Conservation (phyloP, 202 grass and related monocot genomes). For the Hordeum pubiflorum region DNA sequence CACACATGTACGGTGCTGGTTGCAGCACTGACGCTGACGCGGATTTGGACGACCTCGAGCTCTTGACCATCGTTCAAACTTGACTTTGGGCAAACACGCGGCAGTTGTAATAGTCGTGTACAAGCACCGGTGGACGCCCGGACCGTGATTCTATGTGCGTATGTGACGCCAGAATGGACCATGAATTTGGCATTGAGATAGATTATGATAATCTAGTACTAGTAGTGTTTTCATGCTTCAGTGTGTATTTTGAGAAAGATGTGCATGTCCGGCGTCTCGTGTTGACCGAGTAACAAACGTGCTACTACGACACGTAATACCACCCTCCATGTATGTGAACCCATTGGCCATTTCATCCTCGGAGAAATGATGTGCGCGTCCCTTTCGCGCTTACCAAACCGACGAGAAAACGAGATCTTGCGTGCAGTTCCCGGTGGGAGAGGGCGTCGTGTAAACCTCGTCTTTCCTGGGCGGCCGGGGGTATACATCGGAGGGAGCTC, state of each 20-base stretch:
- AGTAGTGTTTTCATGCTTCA: too few relatives aligned
- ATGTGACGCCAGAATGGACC: too few relatives aligned
- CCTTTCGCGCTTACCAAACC: not conserved
- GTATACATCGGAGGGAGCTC: not conserved
- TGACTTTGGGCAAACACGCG: not conserved
- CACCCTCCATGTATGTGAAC: too few relatives aligned
- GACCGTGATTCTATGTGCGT: too few relatives aligned
- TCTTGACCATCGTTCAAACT: not conserved
- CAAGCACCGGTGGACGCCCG: too few relatives aligned
- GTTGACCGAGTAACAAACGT: not conserved
- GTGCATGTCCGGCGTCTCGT: not conserved
- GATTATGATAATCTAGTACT: too few relatives aligned
- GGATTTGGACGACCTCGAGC: not conserved
- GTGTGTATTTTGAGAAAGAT: too few relatives aligned
- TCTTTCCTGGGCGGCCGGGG: not conserved
- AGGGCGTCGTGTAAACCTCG: not conserved
- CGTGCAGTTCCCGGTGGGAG: not conserved
- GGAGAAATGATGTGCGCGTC: not conserved
- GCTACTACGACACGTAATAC: too few relatives aligned
- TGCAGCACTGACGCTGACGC: not conserved
- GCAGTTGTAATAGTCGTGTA: too few relatives aligned
- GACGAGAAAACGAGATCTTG: not conserved
- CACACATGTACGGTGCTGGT: too few relatives aligned
- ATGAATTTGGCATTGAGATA: too few relatives aligned
- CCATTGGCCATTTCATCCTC: too few relatives aligned